phyloP scores from a whole-genome alignment of 1,284 basidiomycete species.

The Fistulinella cinereoalba region DNA sequence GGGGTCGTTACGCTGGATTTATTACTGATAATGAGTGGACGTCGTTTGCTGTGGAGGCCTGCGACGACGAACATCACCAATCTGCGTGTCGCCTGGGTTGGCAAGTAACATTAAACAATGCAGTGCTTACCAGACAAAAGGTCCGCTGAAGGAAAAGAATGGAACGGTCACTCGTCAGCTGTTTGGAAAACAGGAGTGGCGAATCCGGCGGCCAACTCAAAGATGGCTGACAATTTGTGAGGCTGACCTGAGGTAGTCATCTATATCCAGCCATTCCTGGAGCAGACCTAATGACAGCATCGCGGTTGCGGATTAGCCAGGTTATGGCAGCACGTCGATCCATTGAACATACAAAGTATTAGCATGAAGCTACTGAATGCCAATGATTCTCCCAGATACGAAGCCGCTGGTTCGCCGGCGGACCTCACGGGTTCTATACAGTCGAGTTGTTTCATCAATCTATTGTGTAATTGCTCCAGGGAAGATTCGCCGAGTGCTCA shows the following conservation, averaged over 20 bases:
- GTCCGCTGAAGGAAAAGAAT: neutral
- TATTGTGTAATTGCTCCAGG: too few relatives aligned
- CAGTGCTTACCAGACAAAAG: slow-evolving; percentile 12
- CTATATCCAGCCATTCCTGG: too few relatives aligned
- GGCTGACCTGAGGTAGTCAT: slow-evolving; percentile 23
- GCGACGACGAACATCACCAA: slow-evolving; percentile 25
- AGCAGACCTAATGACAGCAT: too few relatives aligned
- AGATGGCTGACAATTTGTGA: slow-evolving; percentile 17
- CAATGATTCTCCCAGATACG: too few relatives aligned
- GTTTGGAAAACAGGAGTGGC: neutral
- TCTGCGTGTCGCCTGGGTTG: slow-evolving; percentile 18
- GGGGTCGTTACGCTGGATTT: neutral
- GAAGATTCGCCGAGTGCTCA: too few relatives aligned
- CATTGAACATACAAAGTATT: too few relatives aligned
- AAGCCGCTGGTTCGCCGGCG: too few relatives aligned
- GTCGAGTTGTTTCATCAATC: too few relatives aligned
- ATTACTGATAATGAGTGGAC: neutral
- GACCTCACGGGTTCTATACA: too few relatives aligned
- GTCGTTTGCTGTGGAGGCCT: slow-evolving; percentile 26
- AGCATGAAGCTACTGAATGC: too few relatives aligned
- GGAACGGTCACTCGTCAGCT: neutral
- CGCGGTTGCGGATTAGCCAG: too few relatives aligned
- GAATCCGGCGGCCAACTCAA: neutral
- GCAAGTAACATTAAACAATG: slow-evolving; percentile 2
- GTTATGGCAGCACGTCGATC: too few relatives aligned